Percentiles rank a stretch among this genome's conserved stretches.
Evolutionary conservation across 805 yeast species (phyloP).

Genomic region (Yarrowia porcina): DNA sequence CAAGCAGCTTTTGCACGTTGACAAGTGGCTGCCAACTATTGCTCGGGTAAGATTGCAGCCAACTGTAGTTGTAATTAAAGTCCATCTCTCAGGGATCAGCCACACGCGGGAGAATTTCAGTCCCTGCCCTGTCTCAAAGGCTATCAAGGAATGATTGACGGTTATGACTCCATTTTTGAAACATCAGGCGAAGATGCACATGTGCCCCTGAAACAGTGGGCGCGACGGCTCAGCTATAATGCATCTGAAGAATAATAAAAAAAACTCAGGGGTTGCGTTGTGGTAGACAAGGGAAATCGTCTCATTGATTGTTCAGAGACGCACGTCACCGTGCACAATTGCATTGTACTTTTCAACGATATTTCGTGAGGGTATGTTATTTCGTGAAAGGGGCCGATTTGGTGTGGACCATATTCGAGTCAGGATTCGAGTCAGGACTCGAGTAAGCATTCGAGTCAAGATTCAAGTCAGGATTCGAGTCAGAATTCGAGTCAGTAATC

Average conservation of each 20-base stretch:
- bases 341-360: neutral
- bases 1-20: neutral
- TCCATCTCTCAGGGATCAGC: neutral
- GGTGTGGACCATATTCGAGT: neutral
- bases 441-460: too few relatives aligned
- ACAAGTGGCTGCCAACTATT: too few relatives aligned
- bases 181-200: neutral
- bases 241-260: too few relatives aligned
- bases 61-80: neutral
- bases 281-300: neutral
- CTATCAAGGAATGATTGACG: neutral
- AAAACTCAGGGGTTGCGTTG: neutral
- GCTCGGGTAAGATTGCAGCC: neutral
- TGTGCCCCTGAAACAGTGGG: neutral
- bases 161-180: neutral
- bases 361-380: neutral
- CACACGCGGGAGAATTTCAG: neutral
- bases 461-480: too few relatives aligned
- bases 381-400: neutral
- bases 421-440: too few relatives aligned
- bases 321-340: neutral
- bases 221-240: too few relatives aligned
- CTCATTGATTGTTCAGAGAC: neutral
- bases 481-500: too few relatives aligned
- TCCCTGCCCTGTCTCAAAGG: neutral